Evolutionary conservation across 2,329 filamentous ascomycete species (phyloP).

Genomic region (Chaetomiaceae sp.): DNA sequence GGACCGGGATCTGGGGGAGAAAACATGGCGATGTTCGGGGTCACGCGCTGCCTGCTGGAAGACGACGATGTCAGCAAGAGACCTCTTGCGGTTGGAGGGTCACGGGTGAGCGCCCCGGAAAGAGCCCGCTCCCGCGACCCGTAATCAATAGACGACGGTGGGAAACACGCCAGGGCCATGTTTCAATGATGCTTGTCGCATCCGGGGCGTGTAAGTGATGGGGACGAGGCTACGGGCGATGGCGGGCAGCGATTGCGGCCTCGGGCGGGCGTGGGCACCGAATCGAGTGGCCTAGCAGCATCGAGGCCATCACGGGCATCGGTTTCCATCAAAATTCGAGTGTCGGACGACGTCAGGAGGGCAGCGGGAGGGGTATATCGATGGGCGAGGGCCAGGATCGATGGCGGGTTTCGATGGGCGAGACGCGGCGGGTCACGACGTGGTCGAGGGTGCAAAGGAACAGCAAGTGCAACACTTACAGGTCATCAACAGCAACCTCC

Average conservation of each 20-base stretch:
- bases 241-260: constrained; percentile 42
- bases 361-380: constrained; percentile 31
- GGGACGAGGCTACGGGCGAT: constrained; percentile 43
- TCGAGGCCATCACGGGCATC: constrained; percentile 33
- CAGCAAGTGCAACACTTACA: constrained; percentile 40
- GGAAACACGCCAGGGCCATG: constrained; percentile 24
- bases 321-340: constrained; percentile 34
- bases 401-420: constrained; percentile 36
- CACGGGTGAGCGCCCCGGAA: constrained; percentile 23
- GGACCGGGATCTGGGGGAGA: constrained; percentile 56
- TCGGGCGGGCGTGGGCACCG: constrained; percentile 22
- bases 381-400: constrained; percentile 32
- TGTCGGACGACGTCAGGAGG: constrained; percentile 24
- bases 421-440: constrained; percentile 30
- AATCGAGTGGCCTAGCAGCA: constrained; percentile 25
- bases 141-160: constrained; percentile 26
- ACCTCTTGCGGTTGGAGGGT: constrained; percentile 21
- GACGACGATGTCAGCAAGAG: constrained; percentile 45
- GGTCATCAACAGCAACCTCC: constrained; percentile 44
- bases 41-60: constrained; percentile 56
- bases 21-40: constrained; percentile 60
- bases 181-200: constrained; percentile 41
- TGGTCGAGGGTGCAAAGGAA: constrained; percentile 25
- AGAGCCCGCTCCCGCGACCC: constrained; percentile 34
- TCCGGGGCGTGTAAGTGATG: constrained; percentile 39